phyloP scores from a whole-genome alignment of 2,329 filamentous ascomycete species.

The Pseudonectria foliicola region DNA sequence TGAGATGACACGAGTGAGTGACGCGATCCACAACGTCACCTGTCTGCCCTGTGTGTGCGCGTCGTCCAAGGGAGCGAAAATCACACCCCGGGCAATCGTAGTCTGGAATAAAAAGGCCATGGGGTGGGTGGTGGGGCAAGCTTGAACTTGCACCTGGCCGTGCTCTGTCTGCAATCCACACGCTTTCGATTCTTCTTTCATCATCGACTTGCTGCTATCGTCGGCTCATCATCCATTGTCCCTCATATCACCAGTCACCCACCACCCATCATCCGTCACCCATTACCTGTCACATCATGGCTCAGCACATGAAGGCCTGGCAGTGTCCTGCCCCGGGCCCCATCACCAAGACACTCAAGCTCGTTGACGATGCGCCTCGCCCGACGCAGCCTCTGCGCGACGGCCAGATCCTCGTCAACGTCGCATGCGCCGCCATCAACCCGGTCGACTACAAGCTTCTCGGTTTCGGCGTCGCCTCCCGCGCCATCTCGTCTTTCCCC shows the following conservation, averaged over 20 bases:
- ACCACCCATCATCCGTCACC: conserved; percentile 1
- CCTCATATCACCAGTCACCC: background rate
- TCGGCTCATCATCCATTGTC: too few relatives aligned
- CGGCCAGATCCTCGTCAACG: conserved; percentile 34
- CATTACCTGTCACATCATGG: conserved; percentile 8
- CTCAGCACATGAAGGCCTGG: conserved; percentile 24
- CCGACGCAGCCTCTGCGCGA: conserved; percentile 15
- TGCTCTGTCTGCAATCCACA: too few relatives aligned
- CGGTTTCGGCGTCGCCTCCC: conserved; percentile 33
- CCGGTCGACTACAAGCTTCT: conserved; percentile 43
- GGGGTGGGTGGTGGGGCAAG: too few relatives aligned
- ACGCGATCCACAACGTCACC: background rate
- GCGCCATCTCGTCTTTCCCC: conserved; percentile 27
- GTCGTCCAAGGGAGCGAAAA: too few relatives aligned
- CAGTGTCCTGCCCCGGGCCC: conserved; percentile 18
- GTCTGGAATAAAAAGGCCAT: too few relatives aligned
- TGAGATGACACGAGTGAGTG: too few relatives aligned
- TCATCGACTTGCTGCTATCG: too few relatives aligned
- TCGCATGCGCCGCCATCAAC: conserved; percentile 38
- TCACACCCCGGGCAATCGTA: too few relatives aligned
- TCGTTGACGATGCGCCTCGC: conserved; percentile 10
- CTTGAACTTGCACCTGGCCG: too few relatives aligned
- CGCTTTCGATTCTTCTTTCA: too few relatives aligned
- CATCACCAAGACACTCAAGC: conserved; percentile 16
- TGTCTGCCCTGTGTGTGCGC: too few relatives aligned